Base-by-base conservation (phyloP, 257 asterid genomes). In the Solanum rostratum region DNA sequence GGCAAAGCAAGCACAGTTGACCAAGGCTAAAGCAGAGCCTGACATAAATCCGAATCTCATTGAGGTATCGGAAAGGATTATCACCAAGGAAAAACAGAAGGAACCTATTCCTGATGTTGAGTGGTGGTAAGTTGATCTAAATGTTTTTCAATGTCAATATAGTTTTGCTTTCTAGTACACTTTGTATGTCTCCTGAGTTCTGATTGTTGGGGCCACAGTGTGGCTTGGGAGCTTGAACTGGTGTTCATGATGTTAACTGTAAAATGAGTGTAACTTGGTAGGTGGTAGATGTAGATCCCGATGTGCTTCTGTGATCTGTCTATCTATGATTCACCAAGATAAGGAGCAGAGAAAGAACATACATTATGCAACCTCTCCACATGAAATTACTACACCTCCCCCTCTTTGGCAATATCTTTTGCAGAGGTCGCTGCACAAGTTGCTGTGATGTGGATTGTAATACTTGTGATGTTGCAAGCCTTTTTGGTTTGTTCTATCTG, bases 11-110 rank as follows among this genome's bases (percentile, higher is more conserved):
- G 97, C 95, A 18, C 99, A 97, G 90, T 88, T 95, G 90, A 97
- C 97, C 20, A 97, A 88, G 92, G 98, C 97, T 86, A 94, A 91
- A 91, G 90, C 97, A 30, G 99, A 94, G 90, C 97, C 94, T 54
- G 98, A 92, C 89, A 93, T 97, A 85, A 97, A 97, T 88, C 99
- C 99, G 70, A 97, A 97, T 90, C 90, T 94, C 86, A 95, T 97
- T 24, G 98, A 97, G 88, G 93, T 97, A 45, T 94, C 98, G 22
- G 98, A 95, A 90, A 92, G 99, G 88, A 91, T 93, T 81, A 78
- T 91, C 66, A 85, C 91, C 84, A 95, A 94, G 86, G 98, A 93
- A 86, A 97, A 93, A 84, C 92, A 89, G 57, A 94, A 90, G 92
- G 98, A 96, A 59, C 76, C 92, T 19, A 93, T 96, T 88, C 99